phyloP scores from a whole-genome alignment of 208 protist genomes.

The Crithidia thermophila region DNA sequence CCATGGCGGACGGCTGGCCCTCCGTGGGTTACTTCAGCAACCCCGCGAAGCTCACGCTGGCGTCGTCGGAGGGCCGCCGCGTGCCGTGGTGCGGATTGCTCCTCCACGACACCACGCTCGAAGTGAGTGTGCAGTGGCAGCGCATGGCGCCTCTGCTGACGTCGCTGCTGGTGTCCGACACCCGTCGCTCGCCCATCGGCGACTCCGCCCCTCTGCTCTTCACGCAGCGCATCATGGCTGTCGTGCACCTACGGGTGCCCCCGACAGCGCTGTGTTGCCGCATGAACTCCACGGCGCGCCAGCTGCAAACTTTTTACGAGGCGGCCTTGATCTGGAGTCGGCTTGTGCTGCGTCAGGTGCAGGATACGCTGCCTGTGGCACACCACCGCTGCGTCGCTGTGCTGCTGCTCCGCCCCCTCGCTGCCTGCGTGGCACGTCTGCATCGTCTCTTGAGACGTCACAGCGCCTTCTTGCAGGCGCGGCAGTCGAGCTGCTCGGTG shows the following conservation, averaged over 20 bases:
- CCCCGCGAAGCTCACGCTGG: conserved; percentile 14
- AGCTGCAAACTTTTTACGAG: conserved; percentile 73
- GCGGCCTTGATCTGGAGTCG: conserved; percentile 57
- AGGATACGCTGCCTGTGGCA: conserved; percentile 18
- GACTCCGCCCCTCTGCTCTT: conserved; percentile 23
- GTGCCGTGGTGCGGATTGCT: conserved; percentile 73
- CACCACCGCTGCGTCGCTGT: conserved; percentile 14
- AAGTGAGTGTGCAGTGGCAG: conserved; percentile 71
- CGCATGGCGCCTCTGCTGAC: conserved; percentile 40
- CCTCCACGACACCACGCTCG: conserved; percentile 38
- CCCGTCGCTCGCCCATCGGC: conserved; percentile 9
- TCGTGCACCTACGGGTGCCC: conserved; percentile 49
- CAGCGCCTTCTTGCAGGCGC: conserved; percentile 11
- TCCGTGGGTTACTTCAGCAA: conserved; percentile 55
- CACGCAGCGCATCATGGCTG: conserved; percentile 45
- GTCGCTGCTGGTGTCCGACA: conserved; percentile 19
- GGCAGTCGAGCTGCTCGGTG: conserved; percentile 54
- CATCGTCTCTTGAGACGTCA: conserved; percentile 39
- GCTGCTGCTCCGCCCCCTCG: conserved; percentile 41
- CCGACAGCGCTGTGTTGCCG: conserved; percentile 51
- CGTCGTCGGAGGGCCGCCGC: neutral
- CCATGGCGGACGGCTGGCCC: conserved; percentile 52
- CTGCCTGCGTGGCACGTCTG: conserved; percentile 31
- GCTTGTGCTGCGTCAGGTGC: conserved; percentile 44
- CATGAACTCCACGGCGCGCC: conserved; percentile 53